A percentile compares a stretch with the other conserved stretches of the same genome.
These are phyloP conservation scores for Breynia disticha DNA, from an alignment of 441 rosid species.

Conservation along the genomic window DNA sequence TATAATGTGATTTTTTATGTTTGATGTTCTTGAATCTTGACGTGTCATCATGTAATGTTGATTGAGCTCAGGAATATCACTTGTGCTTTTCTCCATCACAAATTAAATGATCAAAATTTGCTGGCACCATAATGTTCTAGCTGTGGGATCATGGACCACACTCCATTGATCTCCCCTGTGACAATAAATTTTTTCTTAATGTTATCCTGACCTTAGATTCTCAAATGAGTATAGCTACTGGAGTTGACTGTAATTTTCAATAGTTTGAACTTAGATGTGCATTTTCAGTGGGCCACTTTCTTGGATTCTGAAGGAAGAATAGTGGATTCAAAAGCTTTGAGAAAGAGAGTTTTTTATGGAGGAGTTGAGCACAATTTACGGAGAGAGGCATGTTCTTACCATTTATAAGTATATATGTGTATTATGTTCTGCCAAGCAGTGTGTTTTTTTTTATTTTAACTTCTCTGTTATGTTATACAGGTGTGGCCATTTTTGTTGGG, in stretches of 20 bases:
- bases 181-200: no score
- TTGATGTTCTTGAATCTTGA: no score
- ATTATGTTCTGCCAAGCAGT: conserved; percentile 3
- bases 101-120: no score
- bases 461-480: conserved; percentile 29
- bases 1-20: no score
- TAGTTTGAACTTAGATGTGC: conserved; percentile 4
- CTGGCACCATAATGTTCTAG: no score
- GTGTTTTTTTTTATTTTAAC: conserved; percentile 16
- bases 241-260: background rate
- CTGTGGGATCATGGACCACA: no score
- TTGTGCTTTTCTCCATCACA: no score
- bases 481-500: conserved; percentile 90
- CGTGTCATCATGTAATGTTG: no score
- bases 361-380: conserved; percentile 75
- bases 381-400: conserved; percentile 53
- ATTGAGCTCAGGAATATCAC: no score
- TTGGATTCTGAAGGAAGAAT: conserved; percentile 88
- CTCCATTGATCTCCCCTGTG: no score
- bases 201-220: no score
- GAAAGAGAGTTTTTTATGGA: conserved; percentile 88
- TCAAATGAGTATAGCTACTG: background rate
- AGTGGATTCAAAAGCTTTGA: conserved; percentile 55
- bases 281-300: conserved; percentile 68
- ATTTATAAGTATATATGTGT: conserved; percentile 3